These are phyloP conservation scores for Balansia obtecta DNA, from an alignment of 2,329 filamentous ascomycete genomes.

Conservation along the genomic window DNA sequence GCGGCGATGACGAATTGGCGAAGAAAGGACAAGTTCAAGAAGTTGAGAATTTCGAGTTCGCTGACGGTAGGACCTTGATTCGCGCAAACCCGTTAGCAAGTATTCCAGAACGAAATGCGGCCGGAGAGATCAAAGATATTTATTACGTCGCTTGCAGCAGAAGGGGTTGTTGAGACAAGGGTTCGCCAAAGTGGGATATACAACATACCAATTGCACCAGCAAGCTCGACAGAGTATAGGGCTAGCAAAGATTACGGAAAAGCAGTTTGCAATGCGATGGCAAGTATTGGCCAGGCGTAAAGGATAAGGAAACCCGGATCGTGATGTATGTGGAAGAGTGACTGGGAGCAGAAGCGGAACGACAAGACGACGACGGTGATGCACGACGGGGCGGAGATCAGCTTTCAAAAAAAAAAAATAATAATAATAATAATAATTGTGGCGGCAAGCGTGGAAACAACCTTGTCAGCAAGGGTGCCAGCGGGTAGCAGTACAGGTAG, in stretches of 20 bases:
- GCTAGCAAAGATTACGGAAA: neutral
- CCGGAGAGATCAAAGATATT: no score
- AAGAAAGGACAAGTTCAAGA: neutral
- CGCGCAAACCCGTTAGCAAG: slow-evolving; percentile 2
- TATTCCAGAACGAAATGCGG: no score
- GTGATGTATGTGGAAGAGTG: slow-evolving; percentile 2
- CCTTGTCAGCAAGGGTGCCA: slow-evolving; percentile 4
- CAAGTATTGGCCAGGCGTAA: neutral
- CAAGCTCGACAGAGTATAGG: slow-evolving; percentile 6
- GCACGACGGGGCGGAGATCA: slow-evolving; percentile 1
- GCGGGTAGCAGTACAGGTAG: slow-evolving; percentile 1
- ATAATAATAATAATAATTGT: no score
- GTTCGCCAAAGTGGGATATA: neutral
- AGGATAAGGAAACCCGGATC: neutral
- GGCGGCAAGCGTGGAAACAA: slow-evolving; percentile 8
- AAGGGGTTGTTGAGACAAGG: neutral
- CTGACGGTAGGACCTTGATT: neutral
- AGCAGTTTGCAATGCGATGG: slow-evolving; percentile 3
- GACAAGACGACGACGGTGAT: slow-evolving; percentile 2
- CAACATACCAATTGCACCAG: slow-evolving; percentile 9
- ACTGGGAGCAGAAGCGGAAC: neutral
- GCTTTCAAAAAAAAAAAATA: slow-evolving; percentile 14
- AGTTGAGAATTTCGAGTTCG: neutral
- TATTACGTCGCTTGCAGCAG: neutral
- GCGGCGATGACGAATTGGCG: slow-evolving; percentile 13